phyloP scores from a whole-genome alignment of 306 rosid species.

The Canavalia gladiata region DNA sequence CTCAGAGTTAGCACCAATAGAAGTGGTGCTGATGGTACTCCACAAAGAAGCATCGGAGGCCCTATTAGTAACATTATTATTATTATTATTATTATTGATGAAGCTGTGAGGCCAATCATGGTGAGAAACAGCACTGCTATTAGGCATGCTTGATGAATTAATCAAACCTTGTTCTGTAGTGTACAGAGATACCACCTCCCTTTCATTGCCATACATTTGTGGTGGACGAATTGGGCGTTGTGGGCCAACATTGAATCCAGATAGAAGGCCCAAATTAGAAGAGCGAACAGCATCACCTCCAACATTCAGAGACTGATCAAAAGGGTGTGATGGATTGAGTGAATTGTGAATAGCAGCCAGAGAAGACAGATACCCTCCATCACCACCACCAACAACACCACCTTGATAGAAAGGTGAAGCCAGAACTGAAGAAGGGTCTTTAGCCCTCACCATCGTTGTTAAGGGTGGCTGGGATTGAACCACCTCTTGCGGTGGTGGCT shows the following conservation, averaged over 20 bases:
- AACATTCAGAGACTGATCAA: constrained; percentile 32
- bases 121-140: constrained; percentile 13
- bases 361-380: constrained; percentile 56
- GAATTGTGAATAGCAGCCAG: constrained; percentile 51
- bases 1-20: constrained; percentile 9
- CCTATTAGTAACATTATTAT: not conserved
- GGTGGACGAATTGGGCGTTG: constrained; percentile 49
- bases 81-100: constrained; percentile 11
- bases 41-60: constrained; percentile 52
- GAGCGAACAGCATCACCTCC: constrained; percentile 34
- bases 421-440: constrained; percentile 10
- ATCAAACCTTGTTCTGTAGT: constrained; percentile 32
- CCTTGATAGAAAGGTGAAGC: constrained; percentile 47
- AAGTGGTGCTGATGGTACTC: constrained; percentile 55
- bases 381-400: not conserved
- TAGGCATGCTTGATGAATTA: constrained; percentile 40
- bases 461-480: constrained; percentile 30
- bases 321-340: constrained; percentile 39
- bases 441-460: constrained; percentile 14
- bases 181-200: constrained; percentile 33
- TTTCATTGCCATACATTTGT: constrained; percentile 40
- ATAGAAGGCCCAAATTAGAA: constrained; percentile 55
- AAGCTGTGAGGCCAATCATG: constrained; percentile 56
- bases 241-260: constrained; percentile 54
- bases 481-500: not conserved